A percentile compares a stretch with the other conserved stretches of the same genome.
These are phyloP conservation scores for Aspergillus ellipticus DNA, from an alignment of 495 filamentous ascomycete genomes.

Conservation along the genomic window DNA sequence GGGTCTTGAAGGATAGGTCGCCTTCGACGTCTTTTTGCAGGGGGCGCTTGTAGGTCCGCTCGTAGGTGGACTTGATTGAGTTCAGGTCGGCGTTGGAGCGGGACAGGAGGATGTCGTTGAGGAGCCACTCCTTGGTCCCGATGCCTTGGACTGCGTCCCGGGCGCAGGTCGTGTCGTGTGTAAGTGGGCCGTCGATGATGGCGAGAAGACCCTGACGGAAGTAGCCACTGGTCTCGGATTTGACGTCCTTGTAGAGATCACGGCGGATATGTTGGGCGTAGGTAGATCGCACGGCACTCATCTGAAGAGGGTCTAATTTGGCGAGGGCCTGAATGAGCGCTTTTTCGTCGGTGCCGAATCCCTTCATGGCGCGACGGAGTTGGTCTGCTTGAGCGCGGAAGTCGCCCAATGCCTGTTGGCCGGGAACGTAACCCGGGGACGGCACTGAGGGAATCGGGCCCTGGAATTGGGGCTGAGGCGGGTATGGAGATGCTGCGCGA, in stretches of 20 bases:
- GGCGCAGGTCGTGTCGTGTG: conserved; percentile 62
- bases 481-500: conserved; percentile 34
- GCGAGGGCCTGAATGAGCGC: conserved; percentile 63
- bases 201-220: conserved; percentile 67
- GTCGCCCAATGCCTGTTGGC: conserved; percentile 61
- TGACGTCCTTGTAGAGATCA: conserved; percentile 67
- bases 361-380: conserved; percentile 82
- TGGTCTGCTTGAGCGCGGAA: conserved; percentile 61
- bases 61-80: conserved; percentile 76
- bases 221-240: conserved; percentile 70
- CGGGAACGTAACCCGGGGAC: conserved; percentile 59
- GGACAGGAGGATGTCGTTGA: conserved; percentile 82
- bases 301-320: conserved; percentile 66
- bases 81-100: conserved; percentile 79
- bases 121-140: conserved; percentile 79
- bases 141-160: conserved; percentile 66
- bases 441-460: conserved; percentile 47
- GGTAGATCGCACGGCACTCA: conserved; percentile 62
- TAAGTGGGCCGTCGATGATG: conserved; percentile 72
- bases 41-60: conserved; percentile 53
- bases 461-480: conserved; percentile 15
- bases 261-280: conserved; percentile 59
- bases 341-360: conserved; percentile 83
- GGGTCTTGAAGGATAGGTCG: conserved; percentile 82
- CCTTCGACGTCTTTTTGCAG: conserved; percentile 67